A percentile compares a stretch with the other conserved stretches of the same genome.
Conservation (phyloP, 2,329 filamentous ascomycete genomes). For the Pestalotiopsis fici region DNA sequence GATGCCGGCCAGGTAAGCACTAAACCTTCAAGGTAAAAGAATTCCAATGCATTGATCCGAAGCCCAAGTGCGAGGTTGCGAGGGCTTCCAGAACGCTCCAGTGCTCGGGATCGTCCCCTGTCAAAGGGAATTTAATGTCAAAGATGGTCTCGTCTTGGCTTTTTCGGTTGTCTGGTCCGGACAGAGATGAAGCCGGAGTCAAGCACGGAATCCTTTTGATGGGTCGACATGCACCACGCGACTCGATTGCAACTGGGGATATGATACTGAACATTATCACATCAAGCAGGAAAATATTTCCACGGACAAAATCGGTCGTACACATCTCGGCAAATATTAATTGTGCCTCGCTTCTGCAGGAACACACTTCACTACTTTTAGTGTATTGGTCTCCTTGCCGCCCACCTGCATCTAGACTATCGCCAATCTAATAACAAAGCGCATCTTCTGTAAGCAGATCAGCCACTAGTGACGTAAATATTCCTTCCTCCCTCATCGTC, state of each 20-base stretch:
- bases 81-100: background rate
- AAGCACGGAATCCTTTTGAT: background rate
- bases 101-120: too few species aligned
- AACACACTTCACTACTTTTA: background rate
- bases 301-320: background rate
- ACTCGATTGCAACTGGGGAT: background rate
- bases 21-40: background rate
- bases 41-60: background rate
- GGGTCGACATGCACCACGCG: background rate
- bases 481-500: background rate
- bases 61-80: background rate
- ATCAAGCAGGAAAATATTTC: background rate
- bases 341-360: background rate
- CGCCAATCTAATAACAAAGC: background rate
- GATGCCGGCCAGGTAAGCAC: background rate
- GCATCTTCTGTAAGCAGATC: background rate
- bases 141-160: background rate
- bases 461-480: background rate
- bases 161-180: background rate
- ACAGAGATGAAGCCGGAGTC: background rate
- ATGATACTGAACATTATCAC: background rate
- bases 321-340: background rate
- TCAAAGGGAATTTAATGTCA: background rate
- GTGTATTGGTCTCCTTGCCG: too few species aligned
- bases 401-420: background rate